Base-by-base conservation (phyloP, 768 basidiomycete genomes). In the Naganishia onofrii region DNA sequence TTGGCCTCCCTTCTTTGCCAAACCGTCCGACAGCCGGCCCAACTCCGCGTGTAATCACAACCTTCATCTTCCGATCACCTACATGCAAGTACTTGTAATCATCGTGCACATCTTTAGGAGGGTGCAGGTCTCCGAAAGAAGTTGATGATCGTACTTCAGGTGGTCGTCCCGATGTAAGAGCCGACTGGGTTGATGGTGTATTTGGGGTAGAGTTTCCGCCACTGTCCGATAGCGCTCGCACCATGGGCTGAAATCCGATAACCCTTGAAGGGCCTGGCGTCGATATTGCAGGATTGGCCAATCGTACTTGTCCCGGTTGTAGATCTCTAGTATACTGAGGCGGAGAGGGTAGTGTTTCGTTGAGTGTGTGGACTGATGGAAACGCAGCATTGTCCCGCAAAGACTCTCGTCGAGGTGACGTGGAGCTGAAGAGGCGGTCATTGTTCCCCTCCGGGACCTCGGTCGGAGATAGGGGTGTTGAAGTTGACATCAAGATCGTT, bases 1-100 rank as follows among this genome's bases (percentile, higher is more conserved):
- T 66, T 32, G 46, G 46, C 28, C 32, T 66, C 44, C 48, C 65
- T 1, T 66, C 65, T n/a, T 66, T 66, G 28, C 65, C 65, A 63
- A 44, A 42, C 42, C 42, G 38, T 46, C 60, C 60, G 3, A 63
- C 60, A 13, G 60, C 36, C 36, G 60, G 60, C 23, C 60, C 60
- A 0, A 63, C 29, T 10, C 60, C 60, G 5, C 42, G 60, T 7
- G 60, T 63, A 29, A 63, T 63, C 6, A 63, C 38, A 13, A 63
- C 26, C 42, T 63, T 63, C 60, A 63, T 63, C 60, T 63, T 63
- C 26, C 38, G 36, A 44, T 63, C 60, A 8, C 60, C 60, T 23
- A 63, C n/a, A 29, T 63, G 60, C 42, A 63, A 12, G 60, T 63
- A 63, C 26, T 63, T 63, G 42, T 10, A 44, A 4, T 63, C 60